Evolutionary conservation across 192 early-diverging fungal genomes (phyloP).

Genomic region (Umbelopsis isabellina): DNA sequence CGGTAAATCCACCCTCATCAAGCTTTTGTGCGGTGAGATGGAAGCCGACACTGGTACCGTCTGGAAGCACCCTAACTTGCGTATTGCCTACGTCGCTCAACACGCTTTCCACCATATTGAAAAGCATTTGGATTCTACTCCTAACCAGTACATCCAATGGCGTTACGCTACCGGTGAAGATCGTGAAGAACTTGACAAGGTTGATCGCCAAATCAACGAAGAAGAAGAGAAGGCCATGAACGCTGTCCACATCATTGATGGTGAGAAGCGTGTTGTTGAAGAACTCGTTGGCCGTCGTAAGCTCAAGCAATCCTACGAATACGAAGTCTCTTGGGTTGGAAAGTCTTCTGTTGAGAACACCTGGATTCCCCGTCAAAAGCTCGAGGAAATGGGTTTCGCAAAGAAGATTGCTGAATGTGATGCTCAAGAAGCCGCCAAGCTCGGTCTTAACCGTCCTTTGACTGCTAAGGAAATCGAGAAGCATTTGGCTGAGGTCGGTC

Average conservation of each 20-base stretch:
- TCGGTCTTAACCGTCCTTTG: conserved; percentile 73
- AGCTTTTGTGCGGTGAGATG: conserved; percentile 80
- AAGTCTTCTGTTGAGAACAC: conserved; percentile 65
- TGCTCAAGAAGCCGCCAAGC: conserved; percentile 75
- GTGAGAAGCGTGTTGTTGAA: conserved; percentile 67
- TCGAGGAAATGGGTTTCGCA: conserved; percentile 73
- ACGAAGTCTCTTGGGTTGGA: conserved; percentile 78
- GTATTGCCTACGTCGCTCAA: conserved; percentile 84
- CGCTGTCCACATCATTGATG: conserved; percentile 54
- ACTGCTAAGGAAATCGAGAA: conserved; percentile 69
- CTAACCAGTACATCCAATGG: conserved; percentile 84
- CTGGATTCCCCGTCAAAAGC: conserved; percentile 73
- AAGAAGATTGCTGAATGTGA: conserved; percentile 81
- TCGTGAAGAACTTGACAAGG: conserved; percentile 78
- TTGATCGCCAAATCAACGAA: conserved; percentile 66
- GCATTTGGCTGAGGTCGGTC: conserved; percentile 76
- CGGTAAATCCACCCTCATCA: conserved; percentile 74
- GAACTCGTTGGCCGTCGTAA: conserved; percentile 73
- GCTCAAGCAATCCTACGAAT: conserved; percentile 80
- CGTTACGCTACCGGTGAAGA: conserved; percentile 79
- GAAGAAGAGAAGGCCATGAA: conserved; percentile 66
- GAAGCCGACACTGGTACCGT: conserved; percentile 71
- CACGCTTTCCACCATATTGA: conserved; percentile 89
- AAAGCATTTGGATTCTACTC: conserved; percentile 74
- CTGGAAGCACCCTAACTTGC: conserved; percentile 83